A percentile compares a stretch with the other conserved stretches of the same genome.
Evolutionary conservation across 2,329 filamentous ascomycete genomes (phyloP).

Genomic region (Aureobasidium sp.): DNA sequence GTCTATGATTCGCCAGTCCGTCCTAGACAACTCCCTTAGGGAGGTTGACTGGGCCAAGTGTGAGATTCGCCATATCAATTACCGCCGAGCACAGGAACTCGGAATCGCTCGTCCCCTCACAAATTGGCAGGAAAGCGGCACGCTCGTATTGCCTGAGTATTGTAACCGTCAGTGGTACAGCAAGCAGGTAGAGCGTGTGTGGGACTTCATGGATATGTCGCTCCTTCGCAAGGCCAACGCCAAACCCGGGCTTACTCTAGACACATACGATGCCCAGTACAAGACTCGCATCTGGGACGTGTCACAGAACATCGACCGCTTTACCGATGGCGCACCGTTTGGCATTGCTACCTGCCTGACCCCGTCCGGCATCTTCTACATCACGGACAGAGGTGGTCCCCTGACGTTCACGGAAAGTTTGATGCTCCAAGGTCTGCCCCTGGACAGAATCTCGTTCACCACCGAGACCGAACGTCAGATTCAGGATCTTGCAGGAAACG

Average conservation of each 20-base stretch:
- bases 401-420: constrained; percentile 71
- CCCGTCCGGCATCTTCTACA: constrained; percentile 67
- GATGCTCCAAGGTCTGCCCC: constrained; percentile 72
- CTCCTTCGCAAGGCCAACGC: constrained; percentile 51
- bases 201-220: constrained; percentile 71
- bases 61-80: constrained; percentile 64
- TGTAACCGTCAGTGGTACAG: constrained; percentile 58
- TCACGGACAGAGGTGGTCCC: constrained; percentile 66
- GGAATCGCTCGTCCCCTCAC: constrained; percentile 66
- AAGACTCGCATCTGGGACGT: constrained; percentile 69
- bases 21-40: constrained; percentile 24
- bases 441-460: constrained; percentile 68
- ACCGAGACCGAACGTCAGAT: constrained; percentile 64
- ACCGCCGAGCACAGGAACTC: constrained; percentile 56
- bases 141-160: constrained; percentile 60
- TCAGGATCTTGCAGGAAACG: constrained; percentile 80
- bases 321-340: constrained; percentile 49
- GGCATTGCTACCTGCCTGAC: constrained; percentile 76
- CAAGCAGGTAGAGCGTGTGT: constrained; percentile 63
- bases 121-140: constrained; percentile 62
- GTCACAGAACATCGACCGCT: constrained; percentile 77
- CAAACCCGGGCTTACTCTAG: not conserved
- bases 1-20: constrained; percentile 46
- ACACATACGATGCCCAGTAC: constrained; percentile 60
- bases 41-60: constrained; percentile 63